Base-by-base conservation (phyloP, 2,329 filamentous ascomycete genomes). In the Arthrobotrys sphaeroides region DNA sequence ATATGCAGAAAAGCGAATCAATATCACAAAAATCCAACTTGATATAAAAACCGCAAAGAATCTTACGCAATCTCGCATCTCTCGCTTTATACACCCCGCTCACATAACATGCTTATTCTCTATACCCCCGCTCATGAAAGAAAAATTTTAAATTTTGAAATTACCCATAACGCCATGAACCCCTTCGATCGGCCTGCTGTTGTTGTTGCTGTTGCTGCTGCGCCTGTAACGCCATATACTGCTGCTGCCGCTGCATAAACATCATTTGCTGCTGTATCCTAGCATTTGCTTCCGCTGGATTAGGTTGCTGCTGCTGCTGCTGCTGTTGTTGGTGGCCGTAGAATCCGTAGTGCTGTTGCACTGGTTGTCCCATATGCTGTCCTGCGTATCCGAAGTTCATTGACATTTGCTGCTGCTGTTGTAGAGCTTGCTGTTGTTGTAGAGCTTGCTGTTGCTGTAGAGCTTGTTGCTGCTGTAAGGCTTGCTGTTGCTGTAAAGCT, bases 391-490 rank as follows among this genome's bases (percentile, higher is more conserved):
- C 47, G 10, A 43, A 55, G 3, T 18, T 28, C 18, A 66, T 33
- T 28, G 10, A 6, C 45, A 24, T 36, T 45, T 33, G 31, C 60
- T 80, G 80, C 20, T 81, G 80, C 20, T 81, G 81, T 59, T n/a
- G n/a, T n/a, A n/a, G n/a, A n/a, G n/a, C n/a, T n/a, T n/a, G n/a
- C n/a, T 81, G 80, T 78, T 80, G 81, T 78, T 80, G 81, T 77
- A 78, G 80, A 77, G 79, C 79, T 36, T 81, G 81, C 18, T 81
- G 78, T 62, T 77, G 70, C 24, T 77, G 77, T 55, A 77, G 77
- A 33, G 55, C 76, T 28, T 81, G 81, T 40, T 81, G 80, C 62
- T 83, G 81, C 60, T 82, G 78, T 5, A 60, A 28, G 18, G 40
- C 13, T 43, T 43, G 40, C 5, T 53, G 45, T 49, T 49, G 16